Evolutionary conservation across 495 filamentous ascomycete species (phyloP).

Genomic region (Polyplosphaeria fusca): DNA sequence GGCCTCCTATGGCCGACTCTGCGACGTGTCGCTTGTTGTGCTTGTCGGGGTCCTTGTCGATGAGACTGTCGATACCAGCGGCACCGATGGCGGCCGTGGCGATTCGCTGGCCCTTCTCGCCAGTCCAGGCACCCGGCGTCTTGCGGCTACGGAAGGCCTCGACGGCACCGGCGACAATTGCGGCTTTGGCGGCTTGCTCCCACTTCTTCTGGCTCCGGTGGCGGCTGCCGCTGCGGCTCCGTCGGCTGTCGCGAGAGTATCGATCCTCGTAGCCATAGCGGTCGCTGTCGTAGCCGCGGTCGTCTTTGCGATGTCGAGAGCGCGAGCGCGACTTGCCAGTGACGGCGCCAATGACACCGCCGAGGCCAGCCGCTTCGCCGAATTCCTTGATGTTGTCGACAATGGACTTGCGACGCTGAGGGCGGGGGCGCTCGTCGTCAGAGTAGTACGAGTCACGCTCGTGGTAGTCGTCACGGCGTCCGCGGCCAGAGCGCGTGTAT

Average conservation of each 20-base stretch:
- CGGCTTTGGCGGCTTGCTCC: constrained; percentile 81
- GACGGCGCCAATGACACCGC: constrained; percentile 41
- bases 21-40: constrained; percentile 64
- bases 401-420: constrained; percentile 43
- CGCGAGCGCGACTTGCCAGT: constrained; percentile 47
- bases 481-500: constrained; percentile 33
- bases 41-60: constrained; percentile 69
- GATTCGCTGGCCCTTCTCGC: constrained; percentile 81
- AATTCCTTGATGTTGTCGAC: constrained; percentile 37
- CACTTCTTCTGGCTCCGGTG: constrained; percentile 61
- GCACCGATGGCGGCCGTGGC: constrained; percentile 82
- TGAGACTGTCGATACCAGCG: constrained; percentile 74
- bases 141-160: constrained; percentile 87
- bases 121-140: constrained; percentile 77
- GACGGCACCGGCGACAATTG: constrained; percentile 77
- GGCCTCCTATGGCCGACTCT: constrained; percentile 80
- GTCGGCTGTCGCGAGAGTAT: constrained; percentile 55
- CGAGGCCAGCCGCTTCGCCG: constrained; percentile 42
- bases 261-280: constrained; percentile 16
- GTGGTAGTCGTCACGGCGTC: constrained; percentile 22
- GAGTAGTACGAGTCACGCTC: constrained; percentile 38
- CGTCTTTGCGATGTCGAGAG: constrained; percentile 33
- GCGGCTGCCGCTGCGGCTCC: constrained; percentile 46
- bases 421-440: constrained; percentile 32
- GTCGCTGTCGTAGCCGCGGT: constrained; percentile 36